Conservation (phyloP, 2,329 filamentous ascomycete genomes). For the Hansfordia pulvinata region DNA sequence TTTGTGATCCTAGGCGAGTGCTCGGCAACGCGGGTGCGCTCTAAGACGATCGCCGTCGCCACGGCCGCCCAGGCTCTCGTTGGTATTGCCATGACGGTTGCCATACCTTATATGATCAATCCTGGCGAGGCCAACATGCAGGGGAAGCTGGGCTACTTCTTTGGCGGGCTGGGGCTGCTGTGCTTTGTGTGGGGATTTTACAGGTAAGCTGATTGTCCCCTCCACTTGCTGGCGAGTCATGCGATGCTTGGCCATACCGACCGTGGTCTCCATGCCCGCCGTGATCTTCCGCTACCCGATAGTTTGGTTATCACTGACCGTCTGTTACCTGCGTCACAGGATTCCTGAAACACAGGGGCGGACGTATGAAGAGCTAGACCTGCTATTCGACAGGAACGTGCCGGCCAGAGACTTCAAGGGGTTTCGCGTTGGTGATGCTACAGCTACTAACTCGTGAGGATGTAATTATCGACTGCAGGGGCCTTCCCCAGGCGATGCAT, state of each 20-base stretch:
- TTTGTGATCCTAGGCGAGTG: conserved; percentile 43
- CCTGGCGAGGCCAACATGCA: conserved; percentile 26
- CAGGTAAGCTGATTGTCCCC: no score
- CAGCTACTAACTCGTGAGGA: no score
- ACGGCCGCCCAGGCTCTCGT: conserved; percentile 25
- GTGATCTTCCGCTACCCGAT: no score
- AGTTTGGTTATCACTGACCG: no score
- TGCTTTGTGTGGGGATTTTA: conserved; percentile 23
- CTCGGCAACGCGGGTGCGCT: conserved; percentile 27
- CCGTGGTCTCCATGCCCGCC: no score
- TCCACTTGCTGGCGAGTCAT: no score
- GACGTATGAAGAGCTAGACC: conserved; percentile 9
- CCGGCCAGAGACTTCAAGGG: not conserved
- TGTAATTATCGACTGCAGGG: no score
- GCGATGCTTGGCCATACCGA: no score
- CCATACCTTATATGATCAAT: conserved; percentile 29
- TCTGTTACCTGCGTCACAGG: no score
- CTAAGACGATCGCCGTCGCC: conserved; percentile 29
- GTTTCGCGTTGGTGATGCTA: no score
- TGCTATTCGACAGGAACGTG: conserved; percentile 1
- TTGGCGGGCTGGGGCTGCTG: conserved; percentile 20
- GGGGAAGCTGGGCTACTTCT: conserved; percentile 26
- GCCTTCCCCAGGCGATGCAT: no score
- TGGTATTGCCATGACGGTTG: conserved; percentile 27
- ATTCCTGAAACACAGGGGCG: conserved; percentile 15